A percentile compares a stretch with the other conserved stretches of the same genome.
phyloP scores from a whole-genome alignment of 805 yeast genomes.

The Pichia heedii region DNA sequence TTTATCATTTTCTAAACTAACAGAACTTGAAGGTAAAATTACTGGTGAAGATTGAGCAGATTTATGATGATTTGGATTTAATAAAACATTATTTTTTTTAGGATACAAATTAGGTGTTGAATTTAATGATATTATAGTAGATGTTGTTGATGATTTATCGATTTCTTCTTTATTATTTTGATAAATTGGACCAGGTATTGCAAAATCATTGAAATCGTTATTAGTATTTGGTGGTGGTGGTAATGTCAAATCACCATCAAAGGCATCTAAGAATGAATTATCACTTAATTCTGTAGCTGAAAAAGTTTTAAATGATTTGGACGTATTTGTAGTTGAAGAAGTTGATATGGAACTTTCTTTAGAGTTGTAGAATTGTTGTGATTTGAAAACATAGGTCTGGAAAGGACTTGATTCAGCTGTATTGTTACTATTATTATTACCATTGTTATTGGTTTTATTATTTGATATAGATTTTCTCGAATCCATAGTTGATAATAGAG shows the following conservation, averaged over 20 bases:
- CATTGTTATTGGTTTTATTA: background rate
- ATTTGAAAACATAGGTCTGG: slow-evolving; percentile 5
- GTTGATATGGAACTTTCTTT: background rate
- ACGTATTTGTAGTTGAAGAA: background rate
- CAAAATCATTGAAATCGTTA: background rate
- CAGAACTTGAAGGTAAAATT: slow-evolving; percentile 14
- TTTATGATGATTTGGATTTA: slow-evolving; percentile 25
- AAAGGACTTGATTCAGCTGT: background rate
- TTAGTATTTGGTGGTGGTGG: slow-evolving; percentile 17
- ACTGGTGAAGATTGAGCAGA: slow-evolving; percentile 30
- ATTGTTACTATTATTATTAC: too few species aligned
- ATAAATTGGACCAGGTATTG: background rate
- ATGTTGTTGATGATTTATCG: slow-evolving; percentile 9
- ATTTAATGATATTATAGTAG: background rate
- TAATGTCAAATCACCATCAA: slow-evolving; percentile 17
- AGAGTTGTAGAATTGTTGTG: background rate
- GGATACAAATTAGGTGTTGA: background rate
- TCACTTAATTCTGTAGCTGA: background rate
- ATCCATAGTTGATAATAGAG: slow-evolving; percentile 28
- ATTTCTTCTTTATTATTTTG: too few species aligned
- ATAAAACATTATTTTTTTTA: slow-evolving; percentile 23
- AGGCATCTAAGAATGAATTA: slow-evolving; percentile 8
- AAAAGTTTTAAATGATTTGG: background rate
- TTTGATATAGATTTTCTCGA: background rate
- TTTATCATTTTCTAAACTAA: too few species aligned